Conservation (phyloP, 2,329 filamentous ascomycete genomes). For the Colletotrichum eleusines region DNA sequence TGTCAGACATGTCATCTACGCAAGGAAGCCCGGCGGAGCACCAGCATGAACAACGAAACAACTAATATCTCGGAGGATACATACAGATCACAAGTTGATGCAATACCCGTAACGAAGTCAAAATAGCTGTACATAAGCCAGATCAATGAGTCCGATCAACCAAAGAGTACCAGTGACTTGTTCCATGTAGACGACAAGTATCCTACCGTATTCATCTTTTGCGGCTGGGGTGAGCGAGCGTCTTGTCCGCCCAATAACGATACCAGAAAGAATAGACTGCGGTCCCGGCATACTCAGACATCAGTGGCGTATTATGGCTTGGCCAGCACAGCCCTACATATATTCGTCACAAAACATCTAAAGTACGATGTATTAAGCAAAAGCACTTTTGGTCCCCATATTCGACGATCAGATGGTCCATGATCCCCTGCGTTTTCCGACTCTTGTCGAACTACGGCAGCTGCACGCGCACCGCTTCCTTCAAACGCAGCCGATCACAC, state of each 20-base stretch:
- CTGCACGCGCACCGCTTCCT: background rate
- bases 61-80: background rate
- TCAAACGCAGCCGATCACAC: background rate
- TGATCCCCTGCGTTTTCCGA: too few relatives aligned
- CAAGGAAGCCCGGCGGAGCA: background rate
- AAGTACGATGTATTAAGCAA: too few relatives aligned
- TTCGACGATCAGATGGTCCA: too few relatives aligned
- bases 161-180: background rate
- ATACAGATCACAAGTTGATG: background rate
- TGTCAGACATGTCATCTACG: constrained; percentile 1
- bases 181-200: background rate
- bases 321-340: too few relatives aligned
- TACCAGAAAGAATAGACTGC: too few relatives aligned
- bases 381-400: background rate
- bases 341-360: too few relatives aligned
- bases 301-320: background rate
- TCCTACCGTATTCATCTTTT: background rate
- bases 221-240: background rate
- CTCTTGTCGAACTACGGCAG: background rate
- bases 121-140: background rate
- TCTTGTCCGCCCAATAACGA: background rate
- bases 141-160: too few relatives aligned
- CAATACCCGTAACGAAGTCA: background rate
- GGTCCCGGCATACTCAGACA: too few relatives aligned
- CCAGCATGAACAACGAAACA: too few relatives aligned